phyloP scores from a whole-genome alignment of 208 protist species.

The Kentomonas sorsogonicus region DNA sequence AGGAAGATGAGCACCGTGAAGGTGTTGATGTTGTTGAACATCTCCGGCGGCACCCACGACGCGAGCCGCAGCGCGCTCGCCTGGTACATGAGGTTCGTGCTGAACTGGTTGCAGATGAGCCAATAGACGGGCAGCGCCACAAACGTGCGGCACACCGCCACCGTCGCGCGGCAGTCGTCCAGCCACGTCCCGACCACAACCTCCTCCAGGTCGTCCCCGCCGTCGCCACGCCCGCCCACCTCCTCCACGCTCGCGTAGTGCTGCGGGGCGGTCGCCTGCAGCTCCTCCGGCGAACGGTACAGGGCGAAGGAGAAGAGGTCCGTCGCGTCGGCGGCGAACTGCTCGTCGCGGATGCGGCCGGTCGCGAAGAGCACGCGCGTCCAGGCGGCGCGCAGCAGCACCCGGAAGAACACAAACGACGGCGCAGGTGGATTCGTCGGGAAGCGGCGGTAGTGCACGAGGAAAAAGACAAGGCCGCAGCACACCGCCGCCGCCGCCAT shows the following conservation, averaged over 20 bases:
- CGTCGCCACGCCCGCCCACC: background rate
- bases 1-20: conserved; percentile 47
- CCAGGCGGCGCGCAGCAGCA: conserved; percentile 22
- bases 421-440: conserved; percentile 30
- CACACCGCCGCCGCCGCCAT: conserved; percentile 31
- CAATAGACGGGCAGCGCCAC: conserved; percentile 64
- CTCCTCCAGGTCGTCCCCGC: background rate
- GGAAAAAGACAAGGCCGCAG: conserved; percentile 26
- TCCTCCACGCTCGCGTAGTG: background rate
- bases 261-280: background rate
- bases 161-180: conserved; percentile 30
- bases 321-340: conserved; percentile 2
- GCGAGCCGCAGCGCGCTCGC: conserved; percentile 34
- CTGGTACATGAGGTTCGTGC: conserved; percentile 61
- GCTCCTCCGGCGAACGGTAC: background rate
- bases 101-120: conserved; percentile 65
- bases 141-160: conserved; percentile 40
- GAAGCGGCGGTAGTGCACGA: conserved; percentile 18
- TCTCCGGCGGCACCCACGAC: conserved; percentile 30
- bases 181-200: conserved; percentile 19
- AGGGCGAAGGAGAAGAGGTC: conserved; percentile 14
- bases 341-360: conserved; percentile 14
- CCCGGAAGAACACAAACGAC: conserved; percentile 42
- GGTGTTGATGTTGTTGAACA: conserved; percentile 74
- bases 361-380: conserved; percentile 21